Conservation (phyloP, 352 stramenopile genomes). For the Halophytophthora polymorphica region DNA sequence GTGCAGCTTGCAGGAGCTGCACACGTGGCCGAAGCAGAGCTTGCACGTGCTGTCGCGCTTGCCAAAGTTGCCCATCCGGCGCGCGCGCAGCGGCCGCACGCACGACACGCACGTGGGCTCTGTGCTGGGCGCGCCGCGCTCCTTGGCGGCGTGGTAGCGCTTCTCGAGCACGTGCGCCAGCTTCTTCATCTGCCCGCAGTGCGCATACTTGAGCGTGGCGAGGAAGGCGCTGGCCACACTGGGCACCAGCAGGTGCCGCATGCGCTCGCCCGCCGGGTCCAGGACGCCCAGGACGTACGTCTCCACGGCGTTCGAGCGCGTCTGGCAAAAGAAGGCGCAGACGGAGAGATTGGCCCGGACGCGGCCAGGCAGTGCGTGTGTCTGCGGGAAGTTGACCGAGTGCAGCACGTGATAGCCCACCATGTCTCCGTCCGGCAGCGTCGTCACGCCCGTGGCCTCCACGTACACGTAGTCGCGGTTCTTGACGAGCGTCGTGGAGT, state of each 20-base stretch:
- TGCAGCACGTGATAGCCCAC: constrained; percentile 51
- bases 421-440: constrained; percentile 22
- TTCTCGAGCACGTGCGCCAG: constrained; percentile 12
- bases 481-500: constrained; percentile 28
- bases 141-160: constrained; percentile 8
- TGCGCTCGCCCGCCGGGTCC: constrained; percentile 12
- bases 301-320: constrained; percentile 9
- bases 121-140: not conserved
- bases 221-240: constrained; percentile 20
- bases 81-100: constrained; percentile 2
- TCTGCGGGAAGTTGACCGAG: constrained; percentile 37
- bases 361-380: constrained; percentile 6
- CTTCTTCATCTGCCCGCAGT: constrained; percentile 9
- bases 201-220: constrained; percentile 15
- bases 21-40: constrained; percentile 23
- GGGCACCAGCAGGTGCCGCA: constrained; percentile 13
- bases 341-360: constrained; percentile 31
- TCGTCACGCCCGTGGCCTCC: constrained; percentile 30
- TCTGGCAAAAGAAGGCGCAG: constrained; percentile 34
- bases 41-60: constrained; percentile 19
- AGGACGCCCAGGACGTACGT: constrained; percentile 22
- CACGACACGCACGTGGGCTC: constrained; percentile 14
- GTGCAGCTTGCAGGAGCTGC: constrained; percentile 20
- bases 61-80: constrained; percentile 5
- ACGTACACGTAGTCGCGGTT: constrained; percentile 45